Conservation (phyloP, 2,329 filamentous ascomycete genomes). For the Pseudocercospora crystallina region DNA sequence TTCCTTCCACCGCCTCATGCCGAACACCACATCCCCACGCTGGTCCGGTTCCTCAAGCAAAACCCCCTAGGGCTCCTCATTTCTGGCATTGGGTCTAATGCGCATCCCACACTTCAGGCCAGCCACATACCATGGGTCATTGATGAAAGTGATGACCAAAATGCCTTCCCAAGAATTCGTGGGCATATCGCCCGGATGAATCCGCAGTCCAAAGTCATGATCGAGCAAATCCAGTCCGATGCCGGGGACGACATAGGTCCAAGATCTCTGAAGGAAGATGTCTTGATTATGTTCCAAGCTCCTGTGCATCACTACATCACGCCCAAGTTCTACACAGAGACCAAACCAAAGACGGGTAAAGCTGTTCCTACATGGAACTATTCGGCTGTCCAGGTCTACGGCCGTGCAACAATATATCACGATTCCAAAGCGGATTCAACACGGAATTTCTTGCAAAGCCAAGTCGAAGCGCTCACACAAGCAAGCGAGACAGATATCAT, state of each 20-base stretch:
- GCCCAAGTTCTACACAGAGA: constrained; percentile 66
- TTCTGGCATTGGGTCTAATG: constrained; percentile 56
- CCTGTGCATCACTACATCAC: constrained; percentile 64
- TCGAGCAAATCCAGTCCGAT: neutral
- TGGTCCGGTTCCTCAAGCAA: constrained; percentile 58
- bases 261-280: constrained; percentile 52
- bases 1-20: neutral
- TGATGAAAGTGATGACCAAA: constrained; percentile 47
- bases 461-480: constrained; percentile 55
- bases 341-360: constrained; percentile 64
- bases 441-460: constrained; percentile 48
- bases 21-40: constrained; percentile 3
- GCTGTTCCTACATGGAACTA: constrained; percentile 72
- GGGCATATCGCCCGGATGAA: constrained; percentile 65
- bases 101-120: constrained; percentile 54
- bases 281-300: constrained; percentile 63
- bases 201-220: constrained; percentile 62
- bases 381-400: constrained; percentile 63
- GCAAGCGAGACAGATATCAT: constrained; percentile 54
- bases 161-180: constrained; percentile 51
- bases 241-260: neutral
- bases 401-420: constrained; percentile 54
- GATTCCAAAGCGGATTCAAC: constrained; percentile 52
- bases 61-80: constrained; percentile 64
- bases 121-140: constrained; percentile 63